Evolutionary conservation across 2,329 filamentous ascomycete species (phyloP), one percentile per base, ranked within the genome.

Genomic region (Orbilia oligospora): DNA sequence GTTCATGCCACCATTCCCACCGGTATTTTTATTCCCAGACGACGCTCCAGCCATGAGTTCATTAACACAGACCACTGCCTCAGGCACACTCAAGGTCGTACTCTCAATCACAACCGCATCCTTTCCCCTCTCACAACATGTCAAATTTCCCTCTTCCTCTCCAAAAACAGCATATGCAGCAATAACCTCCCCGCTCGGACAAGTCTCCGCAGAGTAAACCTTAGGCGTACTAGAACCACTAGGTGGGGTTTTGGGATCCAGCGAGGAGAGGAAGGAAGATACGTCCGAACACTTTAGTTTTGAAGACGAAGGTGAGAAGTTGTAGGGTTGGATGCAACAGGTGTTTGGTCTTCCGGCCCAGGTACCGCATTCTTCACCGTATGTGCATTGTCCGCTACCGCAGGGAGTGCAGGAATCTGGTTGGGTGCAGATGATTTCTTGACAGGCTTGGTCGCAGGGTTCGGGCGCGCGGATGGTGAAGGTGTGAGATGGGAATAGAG

Each of bases 391-490:
- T 6, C 71, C 71, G 30, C 27, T 44, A 3, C 71, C 71, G 53
- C 71, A 75, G 27, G 63, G 53, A 24, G 55, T 68, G 53, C 71
- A 75, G 49, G 27, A 48, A 9, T 30, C 71, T 5, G 46, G 30
- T 0, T 30, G 46, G 18, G 49, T 68, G 53, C 71, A 75, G 63
- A 63, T 51, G 36, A 36, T 55, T 16, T 55, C 46, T 5, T 24
- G 36, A 20, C 71, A 75, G 10, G 36, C n/a, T 12, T 65, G 14
- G 20, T 75, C 63, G 63, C 71, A 75, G 27, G 38, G 24, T 51
- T 75, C 71, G 5, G 71, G 71, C 10, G 38, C 63, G 12, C 71
- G 71, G 71, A 75, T 75, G 22, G 71, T 75, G 64, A 75, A 75
- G 22, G 20, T 46, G 63, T 75, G 63, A 5, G 71, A 12, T 20